Base-by-base conservation (phyloP, 169 alveolate genomes). In the Plasmodium cynomolgi region DNA sequence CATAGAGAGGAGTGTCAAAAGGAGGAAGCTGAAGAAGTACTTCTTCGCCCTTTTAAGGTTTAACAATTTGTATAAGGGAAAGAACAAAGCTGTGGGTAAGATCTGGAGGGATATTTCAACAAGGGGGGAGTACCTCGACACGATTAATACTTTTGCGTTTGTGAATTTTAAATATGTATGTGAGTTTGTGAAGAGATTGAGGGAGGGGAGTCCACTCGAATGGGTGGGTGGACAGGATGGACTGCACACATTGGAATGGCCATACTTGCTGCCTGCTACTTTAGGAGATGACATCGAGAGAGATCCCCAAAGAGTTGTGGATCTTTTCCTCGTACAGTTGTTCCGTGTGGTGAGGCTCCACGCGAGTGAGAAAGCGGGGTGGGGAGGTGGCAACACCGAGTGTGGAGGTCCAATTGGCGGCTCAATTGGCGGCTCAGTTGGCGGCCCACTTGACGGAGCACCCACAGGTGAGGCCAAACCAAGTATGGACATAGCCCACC, bases 141-240 rank as follows among this genome's bases (percentile, higher is more conserved):
- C 13, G 23, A 20, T n/a, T 50, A 79, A 86, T 5, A 68, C 56
- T 31, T 75, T 77, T 29, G 1, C 56, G 0, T 75, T 86, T 86
- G 93, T 86, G 23, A 86, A 86, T 54, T 86, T 86, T 86, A 44
- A 86, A 77, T 86, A 86, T 79, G 75, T 86, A 9, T 86, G 86
- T 56, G 86, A 86, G 9, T 77, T 77, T 86, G 23, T 86, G 23
- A 77, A 17, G 29, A 11, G 39, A 33, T 41, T 50, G 41, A 6
- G n/a, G 11, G 44, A 33, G 44, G 31, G 11, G 71, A 56, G 39
- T 47, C 23, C 62, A 2, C 62, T 26, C 62, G 62, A 50, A 50
- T 13, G 62, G 62, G 39, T n/a, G 26, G 23, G 26, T 54, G 79
- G 44, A 29, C 17, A 50, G 8, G 9, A 75, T 71, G 93, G 79